These are phyloP conservation scores for Brassica rapa DNA, from an alignment of 345 rosid species.

Conservation along the genomic window DNA sequence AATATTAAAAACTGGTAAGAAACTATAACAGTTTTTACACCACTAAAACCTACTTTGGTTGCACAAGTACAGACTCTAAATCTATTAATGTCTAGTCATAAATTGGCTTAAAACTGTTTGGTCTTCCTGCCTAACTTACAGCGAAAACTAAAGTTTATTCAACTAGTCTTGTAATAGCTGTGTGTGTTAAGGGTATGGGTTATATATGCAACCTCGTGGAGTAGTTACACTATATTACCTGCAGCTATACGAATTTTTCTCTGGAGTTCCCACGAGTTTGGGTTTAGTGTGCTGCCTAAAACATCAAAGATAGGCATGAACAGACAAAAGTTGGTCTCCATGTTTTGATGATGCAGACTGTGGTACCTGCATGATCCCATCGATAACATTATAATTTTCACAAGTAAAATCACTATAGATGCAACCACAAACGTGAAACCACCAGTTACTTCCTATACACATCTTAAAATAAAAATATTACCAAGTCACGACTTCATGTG, in stretches of 20 bases:
- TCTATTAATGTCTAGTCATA: slow-evolving; percentile 3
- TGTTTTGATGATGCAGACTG: slow-evolving; percentile 76
- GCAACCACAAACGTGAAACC: neutral
- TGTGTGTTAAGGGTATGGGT: slow-evolving; percentile 3
- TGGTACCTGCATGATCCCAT: slow-evolving; percentile 65
- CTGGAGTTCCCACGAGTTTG: slow-evolving; percentile 75
- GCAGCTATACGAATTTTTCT: slow-evolving; percentile 47
- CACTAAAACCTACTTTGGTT: no score
- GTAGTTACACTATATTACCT: slow-evolving; percentile 42
- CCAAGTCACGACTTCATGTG: slow-evolving; percentile 15
- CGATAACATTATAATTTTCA: slow-evolving; percentile 2
- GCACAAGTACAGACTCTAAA: slow-evolving; percentile 10
- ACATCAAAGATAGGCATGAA: slow-evolving; percentile 94
- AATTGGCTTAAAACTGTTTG: slow-evolving; percentile 19
- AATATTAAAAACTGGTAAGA: no score
- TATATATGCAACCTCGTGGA: neutral
- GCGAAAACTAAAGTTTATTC: neutral
- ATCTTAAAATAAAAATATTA: slow-evolving; percentile 10
- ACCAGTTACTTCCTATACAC: slow-evolving; percentile 20
- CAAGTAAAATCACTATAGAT: neutral
- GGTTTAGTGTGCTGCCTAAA: slow-evolving; percentile 68
- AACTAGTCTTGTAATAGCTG: neutral
- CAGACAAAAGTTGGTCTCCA: slow-evolving; percentile 85
- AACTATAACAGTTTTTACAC: no score
- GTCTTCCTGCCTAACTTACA: slow-evolving; percentile 11